Percentiles rank a stretch among this genome's conserved stretches.
Evolutionary conservation across 2,329 filamentous ascomycete species (phyloP).

Genomic region (Colletotrichum abscissum): DNA sequence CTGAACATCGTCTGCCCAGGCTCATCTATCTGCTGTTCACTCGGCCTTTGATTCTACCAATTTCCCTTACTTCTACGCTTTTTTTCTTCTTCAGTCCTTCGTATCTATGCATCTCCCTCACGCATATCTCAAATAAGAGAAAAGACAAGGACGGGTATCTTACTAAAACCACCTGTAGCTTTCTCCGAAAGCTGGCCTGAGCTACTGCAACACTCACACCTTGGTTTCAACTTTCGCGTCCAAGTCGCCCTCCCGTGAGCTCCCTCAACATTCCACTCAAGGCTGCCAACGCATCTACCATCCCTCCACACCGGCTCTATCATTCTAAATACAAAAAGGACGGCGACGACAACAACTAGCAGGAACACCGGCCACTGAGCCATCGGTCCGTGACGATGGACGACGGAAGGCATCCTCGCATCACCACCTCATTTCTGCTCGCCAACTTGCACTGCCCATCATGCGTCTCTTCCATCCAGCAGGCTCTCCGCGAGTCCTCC

Average conservation of each 20-base stretch:
- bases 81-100: not conserved
- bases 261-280: not conserved
- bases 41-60: not conserved
- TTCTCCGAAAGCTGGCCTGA: not conserved
- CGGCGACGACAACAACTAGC: not conserved
- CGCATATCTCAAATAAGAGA: not conserved
- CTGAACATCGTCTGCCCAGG: not conserved
- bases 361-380: not conserved
- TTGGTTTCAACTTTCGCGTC: not conserved
- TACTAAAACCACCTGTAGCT: not conserved
- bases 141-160: not conserved
- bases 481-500: slow-evolving; percentile 62
- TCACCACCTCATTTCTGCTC: slow-evolving; percentile 73
- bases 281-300: not conserved
- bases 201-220: not conserved
- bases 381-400: slow-evolving; percentile 10
- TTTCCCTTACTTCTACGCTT: not conserved
- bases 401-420: slow-evolving; percentile 18
- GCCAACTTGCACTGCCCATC: slow-evolving; percentile 83
- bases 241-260: not conserved
- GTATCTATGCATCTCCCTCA: not conserved
- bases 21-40: not conserved
- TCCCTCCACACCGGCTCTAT: not conserved
- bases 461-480: slow-evolving; percentile 75
- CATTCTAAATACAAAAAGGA: not conserved